phyloP scores from a whole-genome alignment of 2,329 filamentous ascomycete species.

The Fusarium incarnatum region DNA sequence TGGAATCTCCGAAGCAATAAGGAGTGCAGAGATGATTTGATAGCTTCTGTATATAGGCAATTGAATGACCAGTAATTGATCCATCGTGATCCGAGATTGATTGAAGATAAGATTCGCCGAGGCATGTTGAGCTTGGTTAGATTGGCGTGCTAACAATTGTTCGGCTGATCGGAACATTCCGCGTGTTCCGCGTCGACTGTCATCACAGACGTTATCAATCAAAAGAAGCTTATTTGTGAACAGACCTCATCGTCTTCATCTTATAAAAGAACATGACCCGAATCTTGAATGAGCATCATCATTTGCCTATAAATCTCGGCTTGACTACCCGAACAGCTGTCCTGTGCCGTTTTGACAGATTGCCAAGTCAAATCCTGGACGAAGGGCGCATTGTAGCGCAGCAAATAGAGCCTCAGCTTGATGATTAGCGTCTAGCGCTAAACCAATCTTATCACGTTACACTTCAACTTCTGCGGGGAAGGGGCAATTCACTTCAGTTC shows the following conservation, averaged over 20 bases:
- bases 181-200: no score
- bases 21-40: fast-evolving
- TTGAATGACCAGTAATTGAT: background rate
- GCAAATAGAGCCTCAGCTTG: background rate
- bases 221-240: background rate
- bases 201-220: no score
- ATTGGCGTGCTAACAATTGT: background rate
- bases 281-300: background rate
- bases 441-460: conserved; percentile 9
- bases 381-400: background rate
- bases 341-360: background rate
- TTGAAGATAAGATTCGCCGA: background rate
- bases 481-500: background rate
- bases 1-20: background rate
- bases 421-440: conserved; percentile 9
- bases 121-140: background rate
- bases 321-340: background rate
- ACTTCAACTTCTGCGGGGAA: conserved; percentile 35
- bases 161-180: no score
- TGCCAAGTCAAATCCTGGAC: background rate
- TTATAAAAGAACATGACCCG: background rate
- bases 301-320: background rate
- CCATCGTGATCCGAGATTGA: background rate
- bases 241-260: fast-evolving
- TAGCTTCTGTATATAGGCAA: background rate